Evolutionary conservation across 768 basidiomycete genomes (phyloP).

Genomic region (Dentipellis sp.): DNA sequence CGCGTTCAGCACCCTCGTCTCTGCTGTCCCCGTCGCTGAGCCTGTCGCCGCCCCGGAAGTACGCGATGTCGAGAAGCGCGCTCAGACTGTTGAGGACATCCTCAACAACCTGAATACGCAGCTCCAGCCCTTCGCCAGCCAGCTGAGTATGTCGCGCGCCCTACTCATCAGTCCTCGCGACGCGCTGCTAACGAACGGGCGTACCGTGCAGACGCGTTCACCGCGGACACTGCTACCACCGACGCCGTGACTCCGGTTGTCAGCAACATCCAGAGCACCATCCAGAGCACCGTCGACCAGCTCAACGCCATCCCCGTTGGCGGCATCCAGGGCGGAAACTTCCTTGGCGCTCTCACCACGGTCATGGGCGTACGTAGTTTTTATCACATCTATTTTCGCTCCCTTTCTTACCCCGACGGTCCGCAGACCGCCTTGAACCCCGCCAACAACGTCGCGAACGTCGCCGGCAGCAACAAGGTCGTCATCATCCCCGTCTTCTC

Average conservation of each 20-base stretch:
- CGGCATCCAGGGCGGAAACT: background rate
- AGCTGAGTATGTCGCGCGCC: background rate
- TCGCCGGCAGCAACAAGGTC: background rate
- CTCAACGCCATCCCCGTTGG: background rate
- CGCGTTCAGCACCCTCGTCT: constrained; percentile 3
- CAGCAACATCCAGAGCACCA: background rate
- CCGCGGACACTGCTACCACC: background rate
- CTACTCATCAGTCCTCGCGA: background rate
- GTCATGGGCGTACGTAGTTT: background rate
- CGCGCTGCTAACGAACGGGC: background rate
- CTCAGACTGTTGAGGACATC: background rate
- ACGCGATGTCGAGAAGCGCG: background rate
- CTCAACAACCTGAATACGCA: background rate
- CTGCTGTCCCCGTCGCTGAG: background rate
- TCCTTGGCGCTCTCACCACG: background rate
- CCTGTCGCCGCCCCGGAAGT: background rate
- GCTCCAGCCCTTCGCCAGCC: background rate
- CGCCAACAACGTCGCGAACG: background rate
- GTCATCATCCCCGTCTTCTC: background rate
- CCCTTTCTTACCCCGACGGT: background rate
- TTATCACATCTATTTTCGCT: background rate
- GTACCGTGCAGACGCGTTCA: background rate
- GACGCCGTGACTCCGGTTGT: background rate
- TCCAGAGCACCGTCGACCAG: background rate
- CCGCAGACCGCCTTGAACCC: background rate